Base-by-base conservation (phyloP, 305 asterid species). In the Fraxinus dipetala region DNA sequence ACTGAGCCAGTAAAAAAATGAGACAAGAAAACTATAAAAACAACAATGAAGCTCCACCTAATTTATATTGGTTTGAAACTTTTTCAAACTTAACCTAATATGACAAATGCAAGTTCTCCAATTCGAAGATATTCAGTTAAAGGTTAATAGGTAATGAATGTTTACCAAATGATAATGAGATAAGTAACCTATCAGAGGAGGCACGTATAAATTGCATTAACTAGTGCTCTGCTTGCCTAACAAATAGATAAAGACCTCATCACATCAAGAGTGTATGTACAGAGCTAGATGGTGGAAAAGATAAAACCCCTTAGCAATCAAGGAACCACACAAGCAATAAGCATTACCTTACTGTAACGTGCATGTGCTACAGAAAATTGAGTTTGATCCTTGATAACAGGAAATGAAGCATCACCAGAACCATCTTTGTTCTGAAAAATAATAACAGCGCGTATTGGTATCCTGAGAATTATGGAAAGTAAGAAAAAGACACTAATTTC, bases 401-500 rank as follows among this genome's bases (percentile, higher is more conserved):
- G 97, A 87, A 96, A 96, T 74, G 98, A 94, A 84, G 98, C 95
- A 89, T 96, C 99, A 77, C 94, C 93, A 45, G 99, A 93, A 85
- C 95, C 97, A 85, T 96, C 99, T 89, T 94, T 96, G 85, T 88
- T 91, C 99, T 96, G 84, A 70, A 45, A 88, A 90, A 82, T 81
- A 40, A 78, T 26, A 83, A 51, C 24, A 65, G 45, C 65, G 24
- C 32, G 43, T 10, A 67, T 83, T 74, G 65, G 34, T 43, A 84
- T 69, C 51, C 20, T 20, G 28, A 48, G 7, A 14, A 75, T 28
- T 20, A 56, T 14, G 20, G 54, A 63, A 30, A 65, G 59, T 59
- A 82, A n/a, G 69, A 38, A 34, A 34, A 77, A 11, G 40, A 48
- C 28, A 51, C 9, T 18, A 8, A 82, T 67, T 63, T 45, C 78